Evolutionary conservation across 192 early-diverging fungal species (phyloP).

Genomic region (Cetraspora pellucida): DNA sequence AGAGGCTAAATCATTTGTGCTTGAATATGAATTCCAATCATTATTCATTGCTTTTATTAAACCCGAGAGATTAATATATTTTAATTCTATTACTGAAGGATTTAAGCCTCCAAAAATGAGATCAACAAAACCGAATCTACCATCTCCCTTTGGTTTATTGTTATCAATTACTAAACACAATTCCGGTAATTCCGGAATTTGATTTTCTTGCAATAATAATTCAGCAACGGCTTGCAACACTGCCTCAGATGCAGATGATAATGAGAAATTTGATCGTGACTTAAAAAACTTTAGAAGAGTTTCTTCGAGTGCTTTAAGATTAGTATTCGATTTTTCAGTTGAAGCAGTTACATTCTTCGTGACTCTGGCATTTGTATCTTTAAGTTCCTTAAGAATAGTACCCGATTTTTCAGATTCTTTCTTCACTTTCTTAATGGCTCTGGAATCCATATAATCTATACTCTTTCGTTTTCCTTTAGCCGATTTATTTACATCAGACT

Average conservation of each 20-base stretch:
- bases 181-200: conserved; percentile 11
- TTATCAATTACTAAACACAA: conserved; percentile 10
- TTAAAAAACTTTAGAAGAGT: not conserved
- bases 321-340: not conserved
- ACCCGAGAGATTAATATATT: conserved; percentile 2
- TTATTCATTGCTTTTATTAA: conserved; percentile 14
- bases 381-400: not conserved
- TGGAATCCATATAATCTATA: not conserved
- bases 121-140: conserved; percentile 12
- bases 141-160: conserved; percentile 2
- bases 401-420: not conserved
- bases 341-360: not conserved
- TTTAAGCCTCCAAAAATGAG: conserved; percentile 16
- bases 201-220: conserved; percentile 5
- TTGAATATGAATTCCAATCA: conserved; percentile 6
- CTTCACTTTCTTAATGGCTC: conserved; percentile 2
- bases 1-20: not conserved
- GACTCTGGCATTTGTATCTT: too few species aligned
- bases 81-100: conserved; percentile 1
- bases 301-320: not conserved
- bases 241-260: not conserved
- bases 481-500: conserved; percentile 13
- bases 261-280: not conserved
- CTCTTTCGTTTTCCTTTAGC: not conserved
- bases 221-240: conserved; percentile 8